phyloP scores from a whole-genome alignment of 768 basidiomycete species.

The Leccinum uliginosum region DNA sequence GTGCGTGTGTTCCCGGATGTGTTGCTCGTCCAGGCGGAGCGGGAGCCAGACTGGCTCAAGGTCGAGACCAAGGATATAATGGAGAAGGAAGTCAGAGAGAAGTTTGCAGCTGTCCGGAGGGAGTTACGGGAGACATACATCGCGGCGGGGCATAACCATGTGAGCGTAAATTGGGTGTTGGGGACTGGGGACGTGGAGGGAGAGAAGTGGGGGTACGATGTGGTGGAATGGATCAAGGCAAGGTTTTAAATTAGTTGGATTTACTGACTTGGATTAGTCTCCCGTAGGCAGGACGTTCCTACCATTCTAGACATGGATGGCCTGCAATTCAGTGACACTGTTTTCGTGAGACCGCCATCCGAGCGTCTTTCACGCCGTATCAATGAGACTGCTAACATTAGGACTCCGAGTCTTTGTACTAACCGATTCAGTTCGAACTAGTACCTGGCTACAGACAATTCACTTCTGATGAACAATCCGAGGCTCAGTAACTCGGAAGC shows the following conservation, averaged over 20 bases:
- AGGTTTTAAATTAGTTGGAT: constrained; percentile 3
- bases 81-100: constrained; percentile 34
- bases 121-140: constrained; percentile 30
- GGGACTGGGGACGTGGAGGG: constrained; percentile 52
- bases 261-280: neutral
- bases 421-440: constrained; percentile 11
- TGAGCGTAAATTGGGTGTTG: constrained; percentile 50
- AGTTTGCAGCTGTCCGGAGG: constrained; percentile 24
- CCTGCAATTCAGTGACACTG: neutral
- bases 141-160: constrained; percentile 56
- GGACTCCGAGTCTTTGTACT: neutral
- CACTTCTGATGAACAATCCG: neutral
- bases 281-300: too few species aligned
- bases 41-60: constrained; percentile 46
- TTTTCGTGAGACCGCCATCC: neutral
- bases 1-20: constrained; percentile 42
- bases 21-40: constrained; percentile 47
- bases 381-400: constrained; percentile 1
- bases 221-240: constrained; percentile 33
- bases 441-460: constrained; percentile 1
- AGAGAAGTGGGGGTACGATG: constrained; percentile 60
- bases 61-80: constrained; percentile 36
- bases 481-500: constrained; percentile 29
- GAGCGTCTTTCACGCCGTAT: too few species aligned
- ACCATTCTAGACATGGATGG: too few species aligned